Evolutionary conservation across 352 stramenopile genomes (phyloP), one percentile per base, ranked within the genome.

Genomic region (Phytophthora macrochlamydospora): DNA sequence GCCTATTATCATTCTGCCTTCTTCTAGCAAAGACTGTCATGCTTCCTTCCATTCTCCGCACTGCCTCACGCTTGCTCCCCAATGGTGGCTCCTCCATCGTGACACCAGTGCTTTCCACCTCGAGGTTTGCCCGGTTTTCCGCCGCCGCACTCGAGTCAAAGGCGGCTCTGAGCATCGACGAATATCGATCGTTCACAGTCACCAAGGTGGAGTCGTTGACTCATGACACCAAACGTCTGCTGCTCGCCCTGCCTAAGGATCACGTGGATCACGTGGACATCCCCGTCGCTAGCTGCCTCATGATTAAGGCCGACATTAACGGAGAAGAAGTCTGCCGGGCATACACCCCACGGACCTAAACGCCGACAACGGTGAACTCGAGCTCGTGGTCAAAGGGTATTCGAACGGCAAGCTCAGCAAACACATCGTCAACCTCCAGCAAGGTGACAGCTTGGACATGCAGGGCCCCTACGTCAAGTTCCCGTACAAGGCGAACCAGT

Each of bases 401-500:
- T 79, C 88, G 12, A 24, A 75, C n/a, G 90, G 90, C 54, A 85
- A 91, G 60, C 78, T 97, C 46, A 95, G 86, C 60, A 89, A 88
- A 61, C 85, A 97, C 71, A 90, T 97, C 30, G 71, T 85, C 45
- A 64, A 76, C 31, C 73, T 97, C 12, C 76, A 94, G 51, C 71
- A 83, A 28, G 90, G 90, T 35, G 90, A 96, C 62, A 65, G 73
- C 54, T 69, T 97, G 33, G 82, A 85, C 46, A 87, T 97, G 69
- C 97, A 97, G 74, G 90, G 90, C 8, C 90, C 90, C 24, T 89
- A 95, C 59, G 54, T 83, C 52, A 97, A 97, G 72, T 90, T 97
- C 42, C 56, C 79, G 45, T 96, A 96, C 79, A 83, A 82, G 69
- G 70, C 89, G 42, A 95, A 95, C 73, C 71, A 87, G 55, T 92